These are phyloP conservation scores for Mediolabrus comicus DNA, from an alignment of 108 stramenopile species.

Conservation along the genomic window DNA sequence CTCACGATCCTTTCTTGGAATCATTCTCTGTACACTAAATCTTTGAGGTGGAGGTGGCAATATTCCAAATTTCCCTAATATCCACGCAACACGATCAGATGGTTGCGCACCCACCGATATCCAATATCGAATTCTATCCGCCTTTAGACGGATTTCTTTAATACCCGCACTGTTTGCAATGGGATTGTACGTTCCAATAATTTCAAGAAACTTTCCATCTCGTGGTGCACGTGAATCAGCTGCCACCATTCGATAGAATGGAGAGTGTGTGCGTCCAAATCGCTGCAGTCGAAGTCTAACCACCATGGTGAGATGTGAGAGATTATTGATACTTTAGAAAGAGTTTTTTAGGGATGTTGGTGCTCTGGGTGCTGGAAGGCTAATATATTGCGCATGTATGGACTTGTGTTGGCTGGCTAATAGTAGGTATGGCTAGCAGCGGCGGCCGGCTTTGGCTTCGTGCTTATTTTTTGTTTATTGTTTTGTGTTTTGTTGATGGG, in stretches of 20 bases:
- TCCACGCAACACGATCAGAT: conserved; percentile 91
- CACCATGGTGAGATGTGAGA: no score
- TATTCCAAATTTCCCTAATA: conserved; percentile 94
- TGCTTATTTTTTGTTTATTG: no score
- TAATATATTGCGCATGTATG: no score
- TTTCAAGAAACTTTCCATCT: conserved; percentile 90
- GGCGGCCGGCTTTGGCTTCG: no score
- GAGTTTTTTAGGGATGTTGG: no score
- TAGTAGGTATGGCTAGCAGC: no score
- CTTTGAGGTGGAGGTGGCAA: conserved; percentile 76
- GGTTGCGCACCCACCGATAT: conserved; percentile 94
- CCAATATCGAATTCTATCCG: conserved; percentile 95
- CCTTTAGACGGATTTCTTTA: conserved; percentile 96
- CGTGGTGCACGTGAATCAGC: conserved; percentile 90
- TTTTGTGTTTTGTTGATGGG: no score
- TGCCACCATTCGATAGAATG: conserved; percentile 98
- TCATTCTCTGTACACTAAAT: conserved; percentile 59
- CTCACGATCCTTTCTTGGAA: conserved; percentile 63
- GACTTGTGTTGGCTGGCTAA: no score
- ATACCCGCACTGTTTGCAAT: conserved; percentile 87
- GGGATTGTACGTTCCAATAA: conserved; percentile 98
- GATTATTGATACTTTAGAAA: no score
- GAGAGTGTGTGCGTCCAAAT: conserved; percentile 89
- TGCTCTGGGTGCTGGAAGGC: no score
- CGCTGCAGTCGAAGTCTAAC: conserved; percentile 94